phyloP scores from a whole-genome alignment of 2,329 filamentous ascomycete genomes.

The Biscogniauxia sp. region DNA sequence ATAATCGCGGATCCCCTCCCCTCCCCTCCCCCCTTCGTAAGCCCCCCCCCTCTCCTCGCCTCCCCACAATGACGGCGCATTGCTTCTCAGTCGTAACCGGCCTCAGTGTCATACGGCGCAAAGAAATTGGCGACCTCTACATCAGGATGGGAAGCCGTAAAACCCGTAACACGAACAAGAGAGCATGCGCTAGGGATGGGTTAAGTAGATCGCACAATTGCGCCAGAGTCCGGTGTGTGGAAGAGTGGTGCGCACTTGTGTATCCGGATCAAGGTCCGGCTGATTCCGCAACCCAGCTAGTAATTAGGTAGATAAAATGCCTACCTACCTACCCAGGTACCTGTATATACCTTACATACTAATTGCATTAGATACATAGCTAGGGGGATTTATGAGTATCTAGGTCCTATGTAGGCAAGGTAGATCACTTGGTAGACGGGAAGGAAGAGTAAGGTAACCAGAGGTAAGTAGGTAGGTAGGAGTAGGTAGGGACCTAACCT shows the following conservation, averaged over 20 bases:
- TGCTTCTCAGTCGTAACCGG: slow-evolving; percentile 16
- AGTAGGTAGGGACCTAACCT: too few species aligned
- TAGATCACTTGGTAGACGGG: too few species aligned
- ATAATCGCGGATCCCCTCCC: not conserved
- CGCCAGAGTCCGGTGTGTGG: slow-evolving; percentile 2
- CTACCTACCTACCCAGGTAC: too few species aligned
- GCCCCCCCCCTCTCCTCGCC: slow-evolving; percentile 4
- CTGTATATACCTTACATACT: slow-evolving; percentile 10
- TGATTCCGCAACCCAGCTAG: slow-evolving; percentile 21
- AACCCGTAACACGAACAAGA: slow-evolving; percentile 9
- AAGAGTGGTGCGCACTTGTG: slow-evolving; percentile 1
- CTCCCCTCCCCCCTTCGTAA: slow-evolving; percentile 3
- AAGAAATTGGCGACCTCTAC: slow-evolving; percentile 5
- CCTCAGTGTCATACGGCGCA: slow-evolving; percentile 19
- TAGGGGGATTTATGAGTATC: too few species aligned
- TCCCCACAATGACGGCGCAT: slow-evolving; percentile 18
- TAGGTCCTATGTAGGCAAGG: slow-evolving; percentile 12
- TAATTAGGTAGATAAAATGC: not conserved
- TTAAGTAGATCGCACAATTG: slow-evolving; percentile 2
- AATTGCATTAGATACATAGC: slow-evolving; percentile 2
- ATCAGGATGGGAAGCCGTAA: slow-evolving; percentile 7
- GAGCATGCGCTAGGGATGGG: slow-evolving; percentile 3
- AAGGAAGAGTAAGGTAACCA: slow-evolving; percentile 9
- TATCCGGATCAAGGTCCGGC: slow-evolving; percentile 15
- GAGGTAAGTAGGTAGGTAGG: slow-evolving; percentile 6